Evolutionary conservation across 345 rosid genomes (phyloP), one percentile per base, ranked within the genome.

Genomic region (Acer negundo): DNA sequence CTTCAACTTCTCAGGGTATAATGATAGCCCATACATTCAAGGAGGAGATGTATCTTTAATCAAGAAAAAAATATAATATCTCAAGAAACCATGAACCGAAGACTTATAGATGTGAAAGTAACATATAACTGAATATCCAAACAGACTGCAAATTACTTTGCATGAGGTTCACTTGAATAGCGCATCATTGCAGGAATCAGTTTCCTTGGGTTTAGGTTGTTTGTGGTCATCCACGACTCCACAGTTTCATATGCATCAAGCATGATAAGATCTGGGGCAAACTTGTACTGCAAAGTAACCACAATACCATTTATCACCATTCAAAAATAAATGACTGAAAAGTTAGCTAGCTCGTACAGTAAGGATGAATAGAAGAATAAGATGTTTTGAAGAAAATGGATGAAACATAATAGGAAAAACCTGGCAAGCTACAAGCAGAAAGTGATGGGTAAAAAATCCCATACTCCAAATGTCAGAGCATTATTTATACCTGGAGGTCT

Each of bases 181-280:
- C 97, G 98, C 98, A 96, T 92, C 99, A 96, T 94, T 73, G 99
- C 98, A 82, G 98, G 97, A 81, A 94, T 89, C 73, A 96, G 81
- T 81, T 91, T 96, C 88, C 98, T 89, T 31, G 99, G 98, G 76
- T 94, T 92, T 70, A 96, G 86, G 78, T 92, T 85, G 84, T 94
- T 90, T 65, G 86, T 89, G 74, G 92, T 84, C 97, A 96, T 92
- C 98, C 99, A 96, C 73, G 97, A 92, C 84, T 96, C 99, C 82
- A 96, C 98, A 51, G 99, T 94, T 88, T 96, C 99, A 81, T 96
- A 96, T 23, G 98, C 97, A 84, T 96, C 99, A 77, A 96, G 98
- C 84, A 89, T 87, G 75, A 96, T 91, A 72, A 96, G 97, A 17
- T 96, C 97, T 8, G 99, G 93, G 24, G 97, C 97, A 83, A 92